Percentiles rank a stretch among this genome's conserved stretches.
phyloP scores from a whole-genome alignment of 495 filamentous ascomycete species.

The Penicillium simplicissimum region DNA sequence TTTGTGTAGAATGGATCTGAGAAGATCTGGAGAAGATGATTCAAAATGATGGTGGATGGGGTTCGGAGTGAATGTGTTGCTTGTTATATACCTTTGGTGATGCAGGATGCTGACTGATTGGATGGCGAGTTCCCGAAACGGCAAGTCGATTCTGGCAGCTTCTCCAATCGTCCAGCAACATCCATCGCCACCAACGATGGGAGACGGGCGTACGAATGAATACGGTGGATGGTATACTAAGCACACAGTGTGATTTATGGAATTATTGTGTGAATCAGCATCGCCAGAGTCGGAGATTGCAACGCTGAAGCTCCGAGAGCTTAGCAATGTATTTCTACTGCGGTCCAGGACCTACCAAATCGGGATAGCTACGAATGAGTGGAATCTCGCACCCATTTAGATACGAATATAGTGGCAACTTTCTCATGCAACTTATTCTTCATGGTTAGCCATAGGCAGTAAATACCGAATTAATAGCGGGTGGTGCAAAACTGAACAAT shows the following conservation, averaged over 20 bases:
- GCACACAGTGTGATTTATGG: not conserved
- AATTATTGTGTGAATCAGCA: not conserved
- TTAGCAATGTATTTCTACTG: not conserved
- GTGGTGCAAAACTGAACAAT: not conserved
- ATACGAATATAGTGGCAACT: too few species aligned
- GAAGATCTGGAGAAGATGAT: not conserved
- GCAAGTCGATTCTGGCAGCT: constrained; percentile 2
- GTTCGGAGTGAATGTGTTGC: not conserved
- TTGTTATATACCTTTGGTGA: constrained; percentile 7
- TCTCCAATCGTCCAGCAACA: constrained; percentile 2
- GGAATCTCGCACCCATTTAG: too few species aligned
- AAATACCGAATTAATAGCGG: too few species aligned
- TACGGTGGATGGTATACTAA: not conserved
- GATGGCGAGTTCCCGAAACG: constrained; percentile 7
- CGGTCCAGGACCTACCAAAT: not conserved
- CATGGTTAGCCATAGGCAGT: too few species aligned
- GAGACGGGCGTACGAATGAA: not conserved
- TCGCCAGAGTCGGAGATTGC: not conserved
- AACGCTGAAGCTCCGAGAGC: not conserved
- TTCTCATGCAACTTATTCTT: too few species aligned
- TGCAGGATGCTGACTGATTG: not conserved
- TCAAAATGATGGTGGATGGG: not conserved
- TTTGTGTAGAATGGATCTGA: constrained; percentile 1
- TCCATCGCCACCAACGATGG: not conserved
- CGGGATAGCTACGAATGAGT: too few species aligned